Percentiles rank a stretch among this genome's conserved stretches.
Conservation (phyloP, 2,329 filamentous ascomycete species). For the Didymella arachidicola region DNA sequence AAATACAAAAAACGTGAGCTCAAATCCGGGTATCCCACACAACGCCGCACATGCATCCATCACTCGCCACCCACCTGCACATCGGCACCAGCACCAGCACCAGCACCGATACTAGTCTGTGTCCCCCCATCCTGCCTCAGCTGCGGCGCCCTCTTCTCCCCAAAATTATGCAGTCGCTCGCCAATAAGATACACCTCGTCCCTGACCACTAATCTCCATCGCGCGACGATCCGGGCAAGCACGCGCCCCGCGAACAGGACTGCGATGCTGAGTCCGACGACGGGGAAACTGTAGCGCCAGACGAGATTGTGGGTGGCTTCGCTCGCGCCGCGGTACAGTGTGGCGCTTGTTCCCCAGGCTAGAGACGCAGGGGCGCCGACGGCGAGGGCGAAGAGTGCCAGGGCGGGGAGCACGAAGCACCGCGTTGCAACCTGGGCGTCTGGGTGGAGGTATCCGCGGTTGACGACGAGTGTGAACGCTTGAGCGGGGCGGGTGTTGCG, state of each 20-base stretch:
- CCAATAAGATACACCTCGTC: constrained; percentile 98
- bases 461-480: constrained; percentile 76
- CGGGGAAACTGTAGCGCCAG: constrained; percentile 78
- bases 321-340: constrained; percentile 51
- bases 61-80: not conserved
- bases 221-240: constrained; percentile 66
- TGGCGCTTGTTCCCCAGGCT: constrained; percentile 61
- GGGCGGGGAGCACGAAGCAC: constrained; percentile 81
- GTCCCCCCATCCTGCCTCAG: constrained; percentile 3
- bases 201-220: constrained; percentile 82
- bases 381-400: constrained; percentile 67
- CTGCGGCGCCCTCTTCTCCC: constrained; percentile 58
- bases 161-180: constrained; percentile 93
- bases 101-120: not conserved
- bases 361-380: constrained; percentile 70
- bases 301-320: constrained; percentile 59
- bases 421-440: constrained; percentile 81
- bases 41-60: constrained; percentile 13
- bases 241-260: constrained; percentile 60
- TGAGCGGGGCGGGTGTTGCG: constrained; percentile 74
- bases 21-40: constrained; percentile 13
- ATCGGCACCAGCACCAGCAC: not conserved
- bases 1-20: constrained; percentile 12
- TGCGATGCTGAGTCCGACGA: constrained; percentile 58
- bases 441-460: constrained; percentile 75